Percentiles rank a stretch among this genome's conserved stretches.
These are phyloP conservation scores for Claviceps sorghi DNA, from an alignment of 2,329 filamentous ascomycete species.

Conservation along the genomic window DNA sequence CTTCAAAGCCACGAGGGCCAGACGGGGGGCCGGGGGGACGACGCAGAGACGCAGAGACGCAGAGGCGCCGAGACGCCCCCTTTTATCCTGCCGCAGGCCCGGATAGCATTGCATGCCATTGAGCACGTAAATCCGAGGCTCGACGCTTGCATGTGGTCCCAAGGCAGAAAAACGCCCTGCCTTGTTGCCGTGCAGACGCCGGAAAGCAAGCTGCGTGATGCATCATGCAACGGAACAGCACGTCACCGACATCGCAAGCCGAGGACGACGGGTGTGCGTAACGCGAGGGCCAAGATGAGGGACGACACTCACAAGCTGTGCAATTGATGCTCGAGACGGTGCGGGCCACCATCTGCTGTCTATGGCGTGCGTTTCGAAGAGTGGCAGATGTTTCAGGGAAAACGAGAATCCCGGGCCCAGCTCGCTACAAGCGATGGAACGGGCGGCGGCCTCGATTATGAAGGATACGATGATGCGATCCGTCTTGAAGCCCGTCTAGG, in stretches of 20 bases:
- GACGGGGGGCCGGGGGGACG: neutral
- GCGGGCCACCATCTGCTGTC: neutral
- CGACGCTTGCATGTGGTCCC: neutral
- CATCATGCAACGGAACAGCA: neutral
- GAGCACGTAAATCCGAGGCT: neutral
- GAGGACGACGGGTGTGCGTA: neutral
- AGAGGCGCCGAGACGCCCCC: too few species aligned
- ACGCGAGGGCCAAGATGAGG: neutral
- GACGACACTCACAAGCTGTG: slow-evolving; percentile 4
- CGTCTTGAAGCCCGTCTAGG: slow-evolving; percentile 2
- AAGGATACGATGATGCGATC: neutral
- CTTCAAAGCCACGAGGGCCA: neutral
- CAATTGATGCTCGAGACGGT: slow-evolving; percentile 1
- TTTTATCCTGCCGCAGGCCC: too few species aligned
- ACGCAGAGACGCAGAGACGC: neutral
- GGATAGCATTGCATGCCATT: neutral
- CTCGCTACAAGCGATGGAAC: neutral
- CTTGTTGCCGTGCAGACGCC: neutral
- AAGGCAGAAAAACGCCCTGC: neutral
- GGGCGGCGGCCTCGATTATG: slow-evolving; percentile 4
- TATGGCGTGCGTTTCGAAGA: neutral
- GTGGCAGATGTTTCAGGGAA: neutral
- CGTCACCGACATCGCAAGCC: neutral
- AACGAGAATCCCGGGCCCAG: neutral
- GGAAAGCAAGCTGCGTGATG: neutral